A percentile compares a stretch with the other conserved stretches of the same genome.
Conservation (phyloP, 495 filamentous ascomycete species). For the Trichoderma erinaceum region DNA sequence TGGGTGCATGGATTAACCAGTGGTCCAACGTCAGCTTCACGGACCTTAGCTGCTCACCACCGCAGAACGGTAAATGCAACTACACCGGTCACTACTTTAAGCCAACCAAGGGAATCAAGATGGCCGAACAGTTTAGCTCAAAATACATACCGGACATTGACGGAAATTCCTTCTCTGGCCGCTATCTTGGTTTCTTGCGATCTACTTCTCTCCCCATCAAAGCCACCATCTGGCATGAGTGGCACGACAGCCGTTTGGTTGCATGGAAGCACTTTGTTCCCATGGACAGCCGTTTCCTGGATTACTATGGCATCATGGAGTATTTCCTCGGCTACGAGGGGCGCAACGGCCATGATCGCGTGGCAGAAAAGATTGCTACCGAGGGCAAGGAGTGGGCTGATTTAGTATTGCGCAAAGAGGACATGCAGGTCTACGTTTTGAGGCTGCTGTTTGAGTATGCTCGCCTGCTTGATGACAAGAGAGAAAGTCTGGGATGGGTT, state of each 20-base stretch:
- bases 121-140: slow-evolving; percentile 53
- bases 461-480: slow-evolving; percentile 56
- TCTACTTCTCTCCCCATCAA: slow-evolving; percentile 62
- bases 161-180: slow-evolving; percentile 65
- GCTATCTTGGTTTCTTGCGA: slow-evolving; percentile 62
- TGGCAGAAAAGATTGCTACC: slow-evolving; percentile 55
- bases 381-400: slow-evolving; percentile 62
- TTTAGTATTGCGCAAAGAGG: slow-evolving; percentile 60
- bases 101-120: slow-evolving; percentile 30
- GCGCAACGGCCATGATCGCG: slow-evolving; percentile 47
- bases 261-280: slow-evolving; percentile 76
- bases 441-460: slow-evolving; percentile 67
- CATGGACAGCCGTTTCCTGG: slow-evolving; percentile 74
- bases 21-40: slow-evolving; percentile 44
- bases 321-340: slow-evolving; percentile 62
- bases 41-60: slow-evolving; percentile 39
- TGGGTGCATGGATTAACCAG: slow-evolving; percentile 34
- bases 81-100: slow-evolving; percentile 46
- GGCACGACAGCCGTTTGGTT: slow-evolving; percentile 65
- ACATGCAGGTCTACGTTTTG: slow-evolving; percentile 67
- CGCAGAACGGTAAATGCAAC: slow-evolving; percentile 37
- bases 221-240: slow-evolving; percentile 67
- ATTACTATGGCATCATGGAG: slow-evolving; percentile 70
- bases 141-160: slow-evolving; percentile 65
- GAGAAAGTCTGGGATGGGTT: slow-evolving; percentile 63